A percentile compares a stretch with the other conserved stretches of the same genome.
These are phyloP conservation scores for Aphanomyces cochlioides DNA, from an alignment of 352 stramenopile species.

Conservation along the genomic window DNA sequence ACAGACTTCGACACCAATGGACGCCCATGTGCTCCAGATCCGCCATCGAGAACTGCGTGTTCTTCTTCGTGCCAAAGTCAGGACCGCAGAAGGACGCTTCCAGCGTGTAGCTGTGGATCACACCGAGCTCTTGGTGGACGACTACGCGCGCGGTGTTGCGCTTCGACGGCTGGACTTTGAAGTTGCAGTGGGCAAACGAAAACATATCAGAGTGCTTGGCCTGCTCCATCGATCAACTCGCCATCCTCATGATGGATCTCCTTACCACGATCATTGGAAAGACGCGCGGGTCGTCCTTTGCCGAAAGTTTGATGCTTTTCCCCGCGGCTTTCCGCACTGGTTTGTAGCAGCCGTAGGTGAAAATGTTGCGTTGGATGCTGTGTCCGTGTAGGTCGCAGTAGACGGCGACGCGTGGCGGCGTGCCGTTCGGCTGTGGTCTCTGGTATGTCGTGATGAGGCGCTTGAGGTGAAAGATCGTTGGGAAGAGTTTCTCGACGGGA, in stretches of 20 bases:
- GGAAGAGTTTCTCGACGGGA: conserved; percentile 74
- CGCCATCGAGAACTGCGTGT: conserved; percentile 72
- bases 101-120: conserved; percentile 86
- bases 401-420: conserved; percentile 59
- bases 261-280: conserved; percentile 68
- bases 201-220: conserved; percentile 66
- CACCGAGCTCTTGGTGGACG: conserved; percentile 78
- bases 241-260: neutral
- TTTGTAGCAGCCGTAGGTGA: conserved; percentile 77
- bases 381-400: conserved; percentile 84
- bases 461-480: conserved; percentile 77
- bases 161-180: conserved; percentile 88
- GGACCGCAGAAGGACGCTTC: conserved; percentile 88
- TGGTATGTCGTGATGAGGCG: conserved; percentile 60
- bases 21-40: conserved; percentile 75
- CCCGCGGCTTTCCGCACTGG: neutral
- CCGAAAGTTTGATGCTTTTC: neutral
- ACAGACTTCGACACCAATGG: conserved; percentile 65
- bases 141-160: conserved; percentile 87
- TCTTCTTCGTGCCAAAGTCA: conserved; percentile 59
- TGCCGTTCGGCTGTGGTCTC: conserved; percentile 11
- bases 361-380: conserved; percentile 81
- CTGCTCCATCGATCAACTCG: neutral
- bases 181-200: conserved; percentile 84
- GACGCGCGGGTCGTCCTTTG: conserved; percentile 61